Conservation (phyloP, 768 basidiomycete genomes). For the Lentinus tigrinus region DNA sequence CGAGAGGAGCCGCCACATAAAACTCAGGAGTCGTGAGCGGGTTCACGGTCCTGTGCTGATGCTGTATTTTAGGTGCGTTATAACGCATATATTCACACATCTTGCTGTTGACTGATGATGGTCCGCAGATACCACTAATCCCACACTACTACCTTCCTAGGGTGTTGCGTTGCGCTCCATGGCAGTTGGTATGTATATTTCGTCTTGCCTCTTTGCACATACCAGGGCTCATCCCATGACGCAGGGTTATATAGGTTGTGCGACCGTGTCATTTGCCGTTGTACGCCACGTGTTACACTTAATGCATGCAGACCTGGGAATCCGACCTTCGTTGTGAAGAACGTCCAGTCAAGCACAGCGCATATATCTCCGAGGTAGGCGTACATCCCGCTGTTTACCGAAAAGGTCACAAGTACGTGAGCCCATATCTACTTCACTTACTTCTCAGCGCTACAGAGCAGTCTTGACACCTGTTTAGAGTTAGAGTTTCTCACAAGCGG, state of each 20-base stretch:
- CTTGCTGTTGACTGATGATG: neutral
- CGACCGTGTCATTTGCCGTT: no score
- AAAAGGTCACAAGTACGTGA: no score
- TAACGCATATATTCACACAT: neutral
- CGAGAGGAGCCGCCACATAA: neutral
- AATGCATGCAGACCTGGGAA: no score
- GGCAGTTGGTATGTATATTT: neutral
- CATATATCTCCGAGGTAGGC: neutral
- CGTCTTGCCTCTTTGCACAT: neutral
- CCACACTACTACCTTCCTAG: constrained; percentile 7
- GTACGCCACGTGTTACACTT: no score
- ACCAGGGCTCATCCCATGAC: no score
- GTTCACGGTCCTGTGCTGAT: neutral
- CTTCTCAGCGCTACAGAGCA: no score
- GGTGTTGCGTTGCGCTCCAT: neutral
- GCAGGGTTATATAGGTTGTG: no score
- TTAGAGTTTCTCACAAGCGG: no score
- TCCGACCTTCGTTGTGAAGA: neutral
- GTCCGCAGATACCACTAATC: constrained; percentile 1
- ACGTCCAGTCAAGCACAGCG: neutral
- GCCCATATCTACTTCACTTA: no score
- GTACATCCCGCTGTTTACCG: no score
- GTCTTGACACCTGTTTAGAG: no score
- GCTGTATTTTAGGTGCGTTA: neutral
- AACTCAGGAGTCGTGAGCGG: neutral